phyloP scores from a whole-genome alignment of 768 basidiomycete genomes.

The Suillus fuscotomentosus region DNA sequence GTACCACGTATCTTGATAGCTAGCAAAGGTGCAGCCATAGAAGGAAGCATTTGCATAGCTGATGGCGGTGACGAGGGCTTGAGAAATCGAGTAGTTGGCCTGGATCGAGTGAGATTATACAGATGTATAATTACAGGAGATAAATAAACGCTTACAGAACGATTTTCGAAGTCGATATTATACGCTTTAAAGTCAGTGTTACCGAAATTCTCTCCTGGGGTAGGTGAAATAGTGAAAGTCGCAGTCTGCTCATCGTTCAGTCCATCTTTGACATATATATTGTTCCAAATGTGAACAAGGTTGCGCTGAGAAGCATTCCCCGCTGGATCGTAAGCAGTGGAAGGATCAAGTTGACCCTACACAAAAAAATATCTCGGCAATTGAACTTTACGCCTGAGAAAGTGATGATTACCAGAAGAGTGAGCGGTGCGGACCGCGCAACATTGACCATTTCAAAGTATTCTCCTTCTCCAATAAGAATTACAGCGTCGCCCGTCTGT shows the following conservation, averaged over 20 bases:
- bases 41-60: conserved; percentile 69
- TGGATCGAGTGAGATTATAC: neutral
- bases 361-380: neutral
- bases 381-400: conserved; percentile 1
- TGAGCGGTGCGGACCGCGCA: conserved; percentile 51
- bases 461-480: conserved; percentile 57
- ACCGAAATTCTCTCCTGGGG: conserved; percentile 47
- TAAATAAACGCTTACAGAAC: conserved; percentile 45
- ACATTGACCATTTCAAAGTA: conserved; percentile 63
- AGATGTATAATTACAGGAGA: neutral
- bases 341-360: conserved; percentile 50
- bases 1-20: conserved; percentile 69
- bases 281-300: conserved; percentile 54
- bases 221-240: conserved; percentile 56
- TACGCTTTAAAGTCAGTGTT: conserved; percentile 60
- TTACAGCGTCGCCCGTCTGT: conserved; percentile 36
- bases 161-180: conserved; percentile 66
- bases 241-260: conserved; percentile 59
- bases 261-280: conserved; percentile 38
- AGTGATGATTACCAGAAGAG: conserved; percentile 44
- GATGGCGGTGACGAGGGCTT: conserved; percentile 60
- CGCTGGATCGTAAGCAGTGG: conserved; percentile 35
- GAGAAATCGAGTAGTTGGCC: conserved; percentile 59
- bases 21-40: conserved; percentile 56
- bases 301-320: conserved; percentile 45